Evolutionary conservation across 805 yeast species (phyloP), one percentile per base, ranked within the genome.

Genomic region (Saccharomycopsis sp.): DNA sequence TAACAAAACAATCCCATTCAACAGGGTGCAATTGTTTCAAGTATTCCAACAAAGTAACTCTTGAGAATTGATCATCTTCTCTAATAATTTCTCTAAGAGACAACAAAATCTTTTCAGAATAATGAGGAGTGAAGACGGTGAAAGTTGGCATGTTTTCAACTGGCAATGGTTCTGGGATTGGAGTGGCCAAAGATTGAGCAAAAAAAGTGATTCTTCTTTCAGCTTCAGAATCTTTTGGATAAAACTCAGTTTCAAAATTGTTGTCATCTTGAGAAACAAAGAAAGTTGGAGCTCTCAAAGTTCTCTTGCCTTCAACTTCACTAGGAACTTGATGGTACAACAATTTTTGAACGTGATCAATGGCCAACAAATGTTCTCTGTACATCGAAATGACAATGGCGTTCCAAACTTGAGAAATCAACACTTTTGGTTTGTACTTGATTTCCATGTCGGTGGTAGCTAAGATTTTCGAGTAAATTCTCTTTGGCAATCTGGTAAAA

Each of bases 121-220:
- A 89, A 63, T 89, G 98, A 56, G 98, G 97, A 52, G 89, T 82
- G 63, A 89, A 69, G 17, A 92, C 97, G 30, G 98, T 88, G 64
- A 92, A 92, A 9, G 97, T 89, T 51, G 99, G 99, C 98, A 92
- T 92, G 71, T 89, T 89, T 65, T 92, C 98, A 53, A 94, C 97
- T 33, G 99, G 98, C 59, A 92, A 71, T 48, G 99, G 97, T 68
- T 92, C 98, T 49, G 96, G 95, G 55, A 92, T 88, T 53, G 98
- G 98, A 46, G 98, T 92, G 39, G 98, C 94, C 64, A 92, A 72
- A 8, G 97, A 88, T 66, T 92, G 98, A 45, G 99, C 99, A 68
- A 92, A 92, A 82, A 94, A 92, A 45, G 96, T 85, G 54, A 92
- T 88, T 74, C 99, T 92, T 72, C 98, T 88, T 69, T 94, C 98